These are phyloP conservation scores for Fraxinus greggii DNA, from an alignment of 305 asterid species.

Conservation along the genomic window DNA sequence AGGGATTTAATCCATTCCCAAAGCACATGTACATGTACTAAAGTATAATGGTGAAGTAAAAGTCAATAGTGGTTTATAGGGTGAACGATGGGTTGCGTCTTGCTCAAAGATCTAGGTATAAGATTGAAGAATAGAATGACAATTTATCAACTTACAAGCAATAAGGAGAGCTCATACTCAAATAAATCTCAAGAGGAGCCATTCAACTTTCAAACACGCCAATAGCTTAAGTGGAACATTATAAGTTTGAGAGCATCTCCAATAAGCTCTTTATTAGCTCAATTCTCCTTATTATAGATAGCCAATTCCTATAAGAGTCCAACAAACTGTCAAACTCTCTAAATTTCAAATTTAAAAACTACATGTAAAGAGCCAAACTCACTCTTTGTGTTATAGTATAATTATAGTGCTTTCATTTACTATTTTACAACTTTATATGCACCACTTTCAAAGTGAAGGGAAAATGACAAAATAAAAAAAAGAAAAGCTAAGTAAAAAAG, in stretches of 20 bases:
- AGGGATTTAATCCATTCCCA: neutral
- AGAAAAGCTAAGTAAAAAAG: neutral
- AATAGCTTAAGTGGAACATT: neutral
- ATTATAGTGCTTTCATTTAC: neutral
- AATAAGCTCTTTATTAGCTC: neutral
- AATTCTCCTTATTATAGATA: neutral
- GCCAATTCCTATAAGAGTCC: neutral
- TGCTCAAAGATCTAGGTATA: conserved; percentile 34
- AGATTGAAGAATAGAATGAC: conserved; percentile 23
- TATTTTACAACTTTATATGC: neutral
- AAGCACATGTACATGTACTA: neutral
- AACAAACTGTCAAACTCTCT: neutral
- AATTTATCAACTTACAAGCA: conserved; percentile 26
- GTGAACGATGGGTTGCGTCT: conserved; percentile 38
- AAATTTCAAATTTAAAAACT: neutral
- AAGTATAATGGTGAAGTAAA: conserved; percentile 29
- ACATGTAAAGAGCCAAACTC: neutral
- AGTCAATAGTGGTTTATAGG: conserved; percentile 33
- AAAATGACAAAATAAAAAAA: neutral
- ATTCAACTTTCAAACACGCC: conserved; percentile 22
- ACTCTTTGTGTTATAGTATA: neutral
- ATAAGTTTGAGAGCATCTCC: neutral
- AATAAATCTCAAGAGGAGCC: conserved; percentile 19
- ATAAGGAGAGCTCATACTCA: conserved; percentile 19
- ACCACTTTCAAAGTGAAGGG: neutral